Conservation (phyloP, 2,329 filamentous ascomycete genomes). For the Fusarium graminum region DNA sequence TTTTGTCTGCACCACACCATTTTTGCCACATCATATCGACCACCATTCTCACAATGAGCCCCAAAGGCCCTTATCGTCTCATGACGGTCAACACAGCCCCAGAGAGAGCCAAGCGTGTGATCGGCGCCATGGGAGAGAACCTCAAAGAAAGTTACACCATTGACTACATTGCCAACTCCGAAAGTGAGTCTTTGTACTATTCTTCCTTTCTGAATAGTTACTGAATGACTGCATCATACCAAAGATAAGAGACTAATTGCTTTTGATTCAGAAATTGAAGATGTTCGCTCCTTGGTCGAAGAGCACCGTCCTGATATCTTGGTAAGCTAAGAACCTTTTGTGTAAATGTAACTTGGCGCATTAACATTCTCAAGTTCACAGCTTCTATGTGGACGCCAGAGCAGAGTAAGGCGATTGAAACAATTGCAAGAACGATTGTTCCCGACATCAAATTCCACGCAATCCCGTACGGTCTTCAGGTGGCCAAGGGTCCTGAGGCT, state of each 20-base stretch:
- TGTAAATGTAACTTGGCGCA: not conserved
- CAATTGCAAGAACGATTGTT: constrained; percentile 58
- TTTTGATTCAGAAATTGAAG: constrained; percentile 1
- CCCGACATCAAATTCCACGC: constrained; percentile 65
- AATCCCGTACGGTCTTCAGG: constrained; percentile 66
- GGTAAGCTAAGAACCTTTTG: not conserved
- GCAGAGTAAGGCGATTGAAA: constrained; percentile 60
- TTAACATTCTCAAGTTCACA: constrained; percentile 61
- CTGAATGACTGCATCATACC: not conserved
- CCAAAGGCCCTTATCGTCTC: constrained; percentile 70
- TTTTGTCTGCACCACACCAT: not conserved
- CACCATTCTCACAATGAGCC: constrained; percentile 21
- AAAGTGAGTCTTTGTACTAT: not conserved
- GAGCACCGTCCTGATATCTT: constrained; percentile 6
- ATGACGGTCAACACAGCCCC: constrained; percentile 77
- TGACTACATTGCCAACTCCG: constrained; percentile 71
- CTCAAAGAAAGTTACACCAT: constrained; percentile 75
- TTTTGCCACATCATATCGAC: not conserved
- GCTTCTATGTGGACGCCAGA: constrained; percentile 66
- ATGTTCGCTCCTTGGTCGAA: not conserved
- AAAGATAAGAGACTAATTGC: not conserved
- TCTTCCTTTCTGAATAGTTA: not conserved
- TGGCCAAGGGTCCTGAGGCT: constrained; percentile 65
- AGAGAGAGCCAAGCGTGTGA: constrained; percentile 71
- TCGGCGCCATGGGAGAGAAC: constrained; percentile 71